Base-by-base conservation (phyloP, 2,329 filamentous ascomycete genomes). In the Sclerotinia glacialis region DNA sequence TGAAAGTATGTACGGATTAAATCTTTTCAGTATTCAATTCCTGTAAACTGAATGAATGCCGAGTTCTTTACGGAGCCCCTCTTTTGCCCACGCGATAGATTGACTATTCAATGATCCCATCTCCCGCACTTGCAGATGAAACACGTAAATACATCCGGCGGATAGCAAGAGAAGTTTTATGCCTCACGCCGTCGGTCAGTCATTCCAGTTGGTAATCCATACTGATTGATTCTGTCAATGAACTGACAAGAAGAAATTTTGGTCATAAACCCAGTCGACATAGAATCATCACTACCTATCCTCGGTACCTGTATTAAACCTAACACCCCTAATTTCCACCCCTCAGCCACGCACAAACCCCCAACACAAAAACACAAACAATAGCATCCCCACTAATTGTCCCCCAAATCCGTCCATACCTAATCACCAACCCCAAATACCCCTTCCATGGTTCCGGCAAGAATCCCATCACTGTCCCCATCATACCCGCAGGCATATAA, bases 331-430 rank as follows among this genome's bases (percentile, higher is more conserved):
- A 67, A 34, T 46, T 64, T 5, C 46, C 64, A 5, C 64, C 58
- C 4, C 70, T 74, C 67, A 70, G 69, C 74, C 75, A 77, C 55
- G 70, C 72, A 69, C 69, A 73, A 56, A 69, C 72, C 11, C 75
- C 90, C 69, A 94, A 77, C 62, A 93, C 88, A 78, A 93, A 94
- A 11, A 93, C 83, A 68, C 90, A 86, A 1, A 90, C 85, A 80
- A 93, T 81, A n/a, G 90, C 86, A 76, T 94, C 90, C 42, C 83
- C 83, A 74, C 89, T 83, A 31, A 93, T 85, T 5, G 89, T 91
- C 64, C 83, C 85, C 71, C 89, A 89, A 65, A 93, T 91, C 76
- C 88, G 85, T 23, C 83, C 83, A 76, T 93, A 93, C 70, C 87
- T 80, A 74, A 89, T 80, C 47, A 81, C 81, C 37, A 88, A 80